Evolutionary conservation across 2,329 filamentous ascomycete genomes (phyloP), one percentile per base, ranked within the genome.

Genomic region (Elsinoe arachidis): DNA sequence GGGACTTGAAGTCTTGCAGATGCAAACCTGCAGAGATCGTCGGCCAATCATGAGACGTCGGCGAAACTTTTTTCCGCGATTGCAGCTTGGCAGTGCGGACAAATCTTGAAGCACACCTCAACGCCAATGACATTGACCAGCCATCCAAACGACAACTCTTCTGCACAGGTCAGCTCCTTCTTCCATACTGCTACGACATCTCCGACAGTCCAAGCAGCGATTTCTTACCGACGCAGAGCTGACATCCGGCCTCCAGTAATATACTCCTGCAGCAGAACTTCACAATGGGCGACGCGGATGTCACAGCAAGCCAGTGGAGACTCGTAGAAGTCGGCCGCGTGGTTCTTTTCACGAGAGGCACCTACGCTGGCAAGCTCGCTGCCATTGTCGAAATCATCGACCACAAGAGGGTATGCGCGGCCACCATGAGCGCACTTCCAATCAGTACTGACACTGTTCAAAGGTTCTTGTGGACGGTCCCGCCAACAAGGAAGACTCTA

Each of bases 351-450:
- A 87, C 89, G 77, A 79, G 83, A 74, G 87, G 90, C 73, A 85
- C 86, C 70, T 88, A 79, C 80, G 80, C 81, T 68, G 91, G 91
- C 80, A 88, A 88, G 76, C 84, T 97, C 70, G 95, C 91, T 72
- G 81, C 86, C 71, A 92, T 99, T 73, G 90, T 96, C 78, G 92
- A 99, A 86, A 97, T 99, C 78, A 93, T 99, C 80, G 93, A 99
- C 81, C 92, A 99, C 87, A 96, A 96, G 85, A 90, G 93, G 80
- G 93, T 99, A 95, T 75, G 93, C 90, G 46, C 34, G n/a, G 23
- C 15, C 33, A 19, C 21, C 59, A 73, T 56, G 58, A 41, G 56
- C 58, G 44, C 58, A 52, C 15, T 34, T 49, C 39, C 14, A 34
- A 38, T 57, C 14, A 37, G 30, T 26, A 39, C 38, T 44, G 55